Base-by-base conservation (phyloP, 176 grass and related monocot genomes). In the Luzula sylvatica region DNA sequence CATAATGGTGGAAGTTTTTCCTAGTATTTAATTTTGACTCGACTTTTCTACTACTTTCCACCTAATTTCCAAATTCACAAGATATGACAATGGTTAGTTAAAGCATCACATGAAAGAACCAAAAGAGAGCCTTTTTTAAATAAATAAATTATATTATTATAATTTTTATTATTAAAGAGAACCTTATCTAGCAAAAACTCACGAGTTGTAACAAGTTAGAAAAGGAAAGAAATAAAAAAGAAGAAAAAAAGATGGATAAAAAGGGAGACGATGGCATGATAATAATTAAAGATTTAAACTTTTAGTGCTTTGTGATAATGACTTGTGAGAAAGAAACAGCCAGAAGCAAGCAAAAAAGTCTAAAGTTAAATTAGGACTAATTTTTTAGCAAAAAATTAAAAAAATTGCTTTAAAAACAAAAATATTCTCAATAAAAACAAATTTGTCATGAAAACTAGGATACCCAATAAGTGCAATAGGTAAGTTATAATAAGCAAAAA, bases 41-140 rank as follows among this genome's bases (percentile, higher is more conserved):
- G 8, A 18, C 18, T 57, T 56, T 20, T 46, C 14, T 23, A 26
- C 20, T 35, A 26, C 18, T 59, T 54, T 8, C 16, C 20, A 54
- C 47, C 11, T 53, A 55, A 20, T 68, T 55, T 26, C 23, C 23
- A 50, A 18, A 29, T 42, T 55, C 65, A 38, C 69, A 81, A 71
- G n/a, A 22, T 38, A 77, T 84, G 65, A 85, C 78, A 55, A 67
- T n/a, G 69, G 67, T 20, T 47, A 85, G 63, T 73, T 62, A 72
- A 62, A 78, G 71, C 25, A 76, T 73, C 79, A 99, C 93, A 99
- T 87, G 86, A 69, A 71, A 69, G 68, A 56, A 46, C 56, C 54
- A 83, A 79, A 82, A 82, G 76, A 35, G 35, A 23, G 53, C 21
- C 69, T 65, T 71, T 66, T 65, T 56, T 66, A 66, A 77, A 46